Base-by-base conservation (phyloP, 169 alveolate genomes). In the Theileria annulata region DNA sequence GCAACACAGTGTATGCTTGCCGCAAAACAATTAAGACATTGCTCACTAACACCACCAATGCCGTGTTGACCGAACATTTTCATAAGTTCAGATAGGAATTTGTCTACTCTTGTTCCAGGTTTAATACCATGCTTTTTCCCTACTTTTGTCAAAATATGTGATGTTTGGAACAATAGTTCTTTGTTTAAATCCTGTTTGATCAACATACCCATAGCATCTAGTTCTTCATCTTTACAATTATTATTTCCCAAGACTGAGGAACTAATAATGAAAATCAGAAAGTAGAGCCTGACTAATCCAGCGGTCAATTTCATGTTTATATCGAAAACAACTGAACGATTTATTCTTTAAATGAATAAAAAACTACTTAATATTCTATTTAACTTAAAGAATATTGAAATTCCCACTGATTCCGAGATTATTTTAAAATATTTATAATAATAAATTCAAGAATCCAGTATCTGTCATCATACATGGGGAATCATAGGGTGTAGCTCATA, bases 1-100 rank as follows among this genome's bases (percentile, higher is more conserved):
- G 51, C 4, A 0, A 33, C 76, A 70, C 89, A 82, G 25, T 19
- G 60, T 8, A 63, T 35, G 8, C 85, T 71, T 9, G 31, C 66
- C 3, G 66, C 73, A 48, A 82, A 82, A 80, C 89, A 82, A 21
- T 21, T 0, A 64, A 71, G 13, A 56, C 89, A 82, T 2, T 27
- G 76, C 0, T 48, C 31, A 3, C 25, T 21, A 19, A 30, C 71
- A 8, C 37, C 80, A 1, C 58, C 8, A n/a, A 74, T 8, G n/a
- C 74, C 79, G n/a, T 30, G 66, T 37, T 72, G 33, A 3, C 25
- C 23, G 42, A 80, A 54, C 54, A 19, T 9, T 0, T 3, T 19
- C 31, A 2, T 35, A 47, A 82, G 47, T 62, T 49, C 64, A 35
- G 54, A 31, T 49, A n/a, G 2, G 25, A 60, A 19, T 28, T 2